Evolutionary conservation across 2,329 filamentous ascomycete genomes (phyloP).

Genomic region (Macroventuria anomochaeta): DNA sequence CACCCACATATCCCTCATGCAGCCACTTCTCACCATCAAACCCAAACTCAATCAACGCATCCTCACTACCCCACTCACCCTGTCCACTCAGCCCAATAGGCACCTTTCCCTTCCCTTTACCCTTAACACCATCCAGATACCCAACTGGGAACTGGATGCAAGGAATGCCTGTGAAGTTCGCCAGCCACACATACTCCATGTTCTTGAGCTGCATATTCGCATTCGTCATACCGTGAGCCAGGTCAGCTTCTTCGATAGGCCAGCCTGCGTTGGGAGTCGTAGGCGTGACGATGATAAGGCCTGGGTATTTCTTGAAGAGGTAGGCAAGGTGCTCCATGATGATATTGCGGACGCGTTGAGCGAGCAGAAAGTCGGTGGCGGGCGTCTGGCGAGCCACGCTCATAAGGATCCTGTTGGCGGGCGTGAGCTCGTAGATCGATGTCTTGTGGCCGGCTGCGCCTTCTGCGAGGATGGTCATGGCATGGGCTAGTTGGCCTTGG

Average conservation of each 20-base stretch:
- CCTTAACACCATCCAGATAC: constrained; percentile 66
- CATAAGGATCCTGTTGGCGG: constrained; percentile 74
- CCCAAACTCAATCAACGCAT: constrained; percentile 60
- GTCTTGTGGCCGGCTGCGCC: constrained; percentile 60
- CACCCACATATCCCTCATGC: constrained; percentile 46
- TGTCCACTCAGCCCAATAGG: constrained; percentile 63
- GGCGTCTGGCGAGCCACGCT: constrained; percentile 68
- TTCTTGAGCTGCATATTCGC: constrained; percentile 74
- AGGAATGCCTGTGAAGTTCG: constrained; percentile 82
- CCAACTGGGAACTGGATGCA: constrained; percentile 77
- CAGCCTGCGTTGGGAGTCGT: constrained; percentile 79
- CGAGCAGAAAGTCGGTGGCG: constrained; percentile 73
- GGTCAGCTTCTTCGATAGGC: constrained; percentile 70
- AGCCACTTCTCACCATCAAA: constrained; percentile 59
- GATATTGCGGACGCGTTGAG: constrained; percentile 74
- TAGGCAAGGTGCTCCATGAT: constrained; percentile 79
- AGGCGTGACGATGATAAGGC: constrained; percentile 79
- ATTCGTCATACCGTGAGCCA: constrained; percentile 71
- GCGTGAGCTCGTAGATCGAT: constrained; percentile 63
- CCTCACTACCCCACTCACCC: constrained; percentile 62
- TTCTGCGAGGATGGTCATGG: constrained; percentile 77
- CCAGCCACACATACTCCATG: constrained; percentile 87
- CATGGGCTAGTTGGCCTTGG: constrained; percentile 78
- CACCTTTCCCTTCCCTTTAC: constrained; percentile 59
- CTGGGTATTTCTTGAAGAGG: constrained; percentile 73